Evolutionary conservation across 805 yeast genomes (phyloP).

Genomic region (Wickerhamomyces mucosus): DNA sequence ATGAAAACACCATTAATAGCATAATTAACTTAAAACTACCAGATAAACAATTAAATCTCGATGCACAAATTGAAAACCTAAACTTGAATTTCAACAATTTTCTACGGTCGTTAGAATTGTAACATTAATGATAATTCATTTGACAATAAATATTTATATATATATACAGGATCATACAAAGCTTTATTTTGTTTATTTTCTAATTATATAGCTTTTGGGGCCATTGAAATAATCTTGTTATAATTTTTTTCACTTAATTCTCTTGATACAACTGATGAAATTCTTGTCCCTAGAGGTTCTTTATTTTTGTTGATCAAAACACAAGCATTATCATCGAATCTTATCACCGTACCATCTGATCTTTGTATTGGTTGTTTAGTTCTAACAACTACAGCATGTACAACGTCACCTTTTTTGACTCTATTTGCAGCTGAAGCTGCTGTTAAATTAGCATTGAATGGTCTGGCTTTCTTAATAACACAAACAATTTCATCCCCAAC

Average conservation of each 20-base stretch:
- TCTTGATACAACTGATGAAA: constrained; percentile 81
- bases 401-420: constrained; percentile 91
- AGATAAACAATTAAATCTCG: no score
- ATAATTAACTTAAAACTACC: no score
- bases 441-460: constrained; percentile 58
- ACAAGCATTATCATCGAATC: constrained; percentile 96
- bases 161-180: no score
- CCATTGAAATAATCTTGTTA: constrained; percentile 81
- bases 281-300: constrained; percentile 93
- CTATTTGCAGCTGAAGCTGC: constrained; percentile 69
- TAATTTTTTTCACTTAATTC: constrained; percentile 78
- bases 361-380: constrained; percentile 71
- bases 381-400: constrained; percentile 92
- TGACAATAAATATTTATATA: no score
- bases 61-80: no score
- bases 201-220: constrained; percentile 72
- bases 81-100: no score
- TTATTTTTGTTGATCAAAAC: constrained; percentile 86
- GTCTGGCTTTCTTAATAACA: constrained; percentile 86
- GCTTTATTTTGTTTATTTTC: no score
- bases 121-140: no score
- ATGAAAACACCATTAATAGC: no score
- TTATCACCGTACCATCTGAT: constrained; percentile 76
- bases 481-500: constrained; percentile 92
- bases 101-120: no score